Percentiles rank a stretch among this genome's conserved stretches.
These are phyloP conservation scores for Fusarium haematococcum DNA, from an alignment of 2,329 filamentous ascomycete species.

Conservation along the genomic window DNA sequence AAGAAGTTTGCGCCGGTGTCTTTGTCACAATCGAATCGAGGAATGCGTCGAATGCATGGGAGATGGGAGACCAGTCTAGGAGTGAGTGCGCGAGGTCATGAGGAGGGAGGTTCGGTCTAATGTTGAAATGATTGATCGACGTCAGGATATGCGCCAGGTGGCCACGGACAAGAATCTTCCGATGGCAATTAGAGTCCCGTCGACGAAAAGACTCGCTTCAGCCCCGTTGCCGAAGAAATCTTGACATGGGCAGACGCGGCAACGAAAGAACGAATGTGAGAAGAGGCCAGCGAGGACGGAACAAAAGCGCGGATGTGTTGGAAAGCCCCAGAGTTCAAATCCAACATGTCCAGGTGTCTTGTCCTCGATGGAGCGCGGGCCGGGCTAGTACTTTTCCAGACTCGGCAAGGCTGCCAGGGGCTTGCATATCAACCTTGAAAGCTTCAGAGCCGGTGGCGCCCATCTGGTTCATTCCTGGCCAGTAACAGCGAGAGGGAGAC, in stretches of 20 bases:
- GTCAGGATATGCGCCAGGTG: slow-evolving; percentile 32
- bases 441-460: slow-evolving; percentile 18
- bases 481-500: slow-evolving; percentile 19
- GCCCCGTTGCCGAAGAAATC: slow-evolving; percentile 4
- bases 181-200: slow-evolving; percentile 15
- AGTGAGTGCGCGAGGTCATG: slow-evolving; percentile 42
- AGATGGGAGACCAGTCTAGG: slow-evolving; percentile 19
- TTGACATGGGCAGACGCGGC: slow-evolving; percentile 27
- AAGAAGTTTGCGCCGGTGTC: slow-evolving; percentile 28
- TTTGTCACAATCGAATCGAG: slow-evolving; percentile 31
- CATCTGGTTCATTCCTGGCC: slow-evolving; percentile 10
- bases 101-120: slow-evolving; percentile 20
- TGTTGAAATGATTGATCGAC: slow-evolving; percentile 21
- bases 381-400: slow-evolving; percentile 43
- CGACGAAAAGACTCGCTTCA: slow-evolving; percentile 27
- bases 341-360: slow-evolving; percentile 44
- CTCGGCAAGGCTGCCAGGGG: slow-evolving; percentile 45
- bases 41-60: slow-evolving; percentile 38
- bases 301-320: slow-evolving; percentile 15
- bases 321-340: slow-evolving; percentile 24
- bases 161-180: slow-evolving; percentile 14
- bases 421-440: slow-evolving; percentile 34
- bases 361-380: slow-evolving; percentile 36
- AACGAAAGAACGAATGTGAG: background rate
- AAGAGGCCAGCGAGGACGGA: slow-evolving; percentile 33